Evolutionary conservation across 208 protist genomes (phyloP).

Genomic region (Entamoeba histolytica): DNA sequence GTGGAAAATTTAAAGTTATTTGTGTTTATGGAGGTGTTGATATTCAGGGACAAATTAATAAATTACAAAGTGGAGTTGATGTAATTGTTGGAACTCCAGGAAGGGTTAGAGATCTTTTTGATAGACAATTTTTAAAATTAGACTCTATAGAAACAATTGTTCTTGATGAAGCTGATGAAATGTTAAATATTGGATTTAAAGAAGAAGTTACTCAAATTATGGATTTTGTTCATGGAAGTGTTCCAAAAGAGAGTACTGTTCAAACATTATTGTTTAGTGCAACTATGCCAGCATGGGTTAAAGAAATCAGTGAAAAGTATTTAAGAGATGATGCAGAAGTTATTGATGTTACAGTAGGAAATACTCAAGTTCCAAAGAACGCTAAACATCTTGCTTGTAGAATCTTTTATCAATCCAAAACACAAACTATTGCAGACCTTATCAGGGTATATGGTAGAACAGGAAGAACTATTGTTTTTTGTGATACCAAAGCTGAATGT

Average conservation of each 20-base stretch:
- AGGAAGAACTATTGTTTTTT: not conserved
- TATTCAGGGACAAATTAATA: slow-evolving; percentile 56
- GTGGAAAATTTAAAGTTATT: not conserved
- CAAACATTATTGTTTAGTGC: slow-evolving; percentile 12
- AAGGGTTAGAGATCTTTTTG: slow-evolving; percentile 81
- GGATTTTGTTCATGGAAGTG: not conserved
- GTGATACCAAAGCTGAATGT: not conserved
- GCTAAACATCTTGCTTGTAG: not conserved
- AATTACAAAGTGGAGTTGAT: slow-evolving; percentile 63
- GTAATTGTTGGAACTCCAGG: slow-evolving; percentile 79
- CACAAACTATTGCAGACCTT: no score
- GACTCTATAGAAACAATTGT: slow-evolving; percentile 24
- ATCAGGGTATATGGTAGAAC: not conserved
- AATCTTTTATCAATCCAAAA: not conserved
- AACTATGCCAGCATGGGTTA: not conserved
- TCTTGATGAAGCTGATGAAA: slow-evolving; percentile 89
- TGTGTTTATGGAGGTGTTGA: slow-evolving; percentile 11
- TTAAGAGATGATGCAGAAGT: not conserved
- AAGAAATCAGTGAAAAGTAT: not conserved
- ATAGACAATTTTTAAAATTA: slow-evolving; percentile 56
- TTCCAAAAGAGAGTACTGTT: not conserved
- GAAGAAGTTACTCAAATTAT: not conserved
- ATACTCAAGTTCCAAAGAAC: not conserved
- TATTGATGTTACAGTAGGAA: not conserved
- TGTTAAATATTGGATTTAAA: slow-evolving; percentile 22